These are phyloP conservation scores for Lentinus tigrinus DNA, from an alignment of 768 basidiomycete genomes.

Conservation along the genomic window DNA sequence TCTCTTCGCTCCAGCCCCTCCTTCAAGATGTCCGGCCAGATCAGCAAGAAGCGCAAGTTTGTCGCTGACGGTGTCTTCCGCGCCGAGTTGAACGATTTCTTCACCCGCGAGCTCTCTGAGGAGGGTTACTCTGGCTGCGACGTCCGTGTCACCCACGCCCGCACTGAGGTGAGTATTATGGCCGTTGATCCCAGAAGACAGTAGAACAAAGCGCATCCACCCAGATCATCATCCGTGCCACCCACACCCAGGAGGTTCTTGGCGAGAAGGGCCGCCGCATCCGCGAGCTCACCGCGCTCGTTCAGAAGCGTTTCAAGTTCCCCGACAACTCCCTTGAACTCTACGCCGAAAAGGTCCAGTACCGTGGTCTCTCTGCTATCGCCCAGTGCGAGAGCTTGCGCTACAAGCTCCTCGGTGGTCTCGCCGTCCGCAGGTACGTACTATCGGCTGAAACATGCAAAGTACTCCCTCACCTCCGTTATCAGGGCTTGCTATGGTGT, in stretches of 20 bases:
- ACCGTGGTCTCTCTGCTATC: constrained; percentile 96
- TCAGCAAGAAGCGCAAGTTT: constrained; percentile 99
- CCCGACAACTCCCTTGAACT: constrained; percentile 98
- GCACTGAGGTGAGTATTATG: constrained; percentile 73
- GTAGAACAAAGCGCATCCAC: constrained; percentile 1
- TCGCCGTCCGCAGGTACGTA: constrained; percentile 92
- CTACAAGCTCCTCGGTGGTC: constrained; percentile 99
- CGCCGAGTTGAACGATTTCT: constrained; percentile 99
- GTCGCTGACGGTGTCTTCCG: constrained; percentile 99
- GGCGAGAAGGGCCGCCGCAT: constrained; percentile 99
- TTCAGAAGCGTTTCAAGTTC: constrained; percentile 99
- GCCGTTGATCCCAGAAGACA: background rate
- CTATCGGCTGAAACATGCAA: constrained; percentile 16
- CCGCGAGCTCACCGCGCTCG: constrained; percentile 95
- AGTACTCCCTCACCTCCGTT: background rate
- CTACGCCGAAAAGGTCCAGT: constrained; percentile 98
- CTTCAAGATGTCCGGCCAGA: constrained; percentile 74
- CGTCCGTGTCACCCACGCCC: constrained; percentile 98
- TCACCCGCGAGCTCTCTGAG: constrained; percentile 95
- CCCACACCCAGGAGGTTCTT: constrained; percentile 98
- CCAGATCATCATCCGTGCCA: constrained; percentile 98
- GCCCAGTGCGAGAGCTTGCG: constrained; percentile 98
- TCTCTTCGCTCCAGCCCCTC: constrained; percentile 10
- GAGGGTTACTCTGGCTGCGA: constrained; percentile 99
- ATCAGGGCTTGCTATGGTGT: constrained; percentile 97